phyloP scores from a whole-genome alignment of 495 filamentous ascomycete genomes.

The Elasticomyces elasticus region DNA sequence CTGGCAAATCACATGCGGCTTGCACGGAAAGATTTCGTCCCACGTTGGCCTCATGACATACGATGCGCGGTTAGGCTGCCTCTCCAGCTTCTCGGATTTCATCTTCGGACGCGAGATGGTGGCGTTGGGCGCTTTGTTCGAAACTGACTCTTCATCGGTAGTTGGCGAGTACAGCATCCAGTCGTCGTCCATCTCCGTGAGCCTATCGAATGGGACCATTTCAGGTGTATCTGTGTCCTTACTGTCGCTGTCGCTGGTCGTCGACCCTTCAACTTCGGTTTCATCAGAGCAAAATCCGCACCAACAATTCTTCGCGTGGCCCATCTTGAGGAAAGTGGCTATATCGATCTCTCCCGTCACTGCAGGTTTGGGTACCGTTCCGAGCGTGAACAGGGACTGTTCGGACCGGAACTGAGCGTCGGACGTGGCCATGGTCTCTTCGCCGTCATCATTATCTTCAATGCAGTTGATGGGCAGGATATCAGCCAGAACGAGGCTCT shows the following conservation, averaged over 20 bases:
- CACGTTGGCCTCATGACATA: no score
- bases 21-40: background rate
- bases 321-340: constrained; percentile 21
- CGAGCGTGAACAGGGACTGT: constrained; percentile 9
- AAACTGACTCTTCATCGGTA: background rate
- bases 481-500: background rate
- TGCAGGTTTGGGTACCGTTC: background rate
- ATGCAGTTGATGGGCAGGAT: constrained; percentile 3
- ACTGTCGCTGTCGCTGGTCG: background rate
- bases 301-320: constrained; percentile 24
- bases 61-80: no score
- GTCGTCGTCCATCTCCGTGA: constrained; percentile 1
- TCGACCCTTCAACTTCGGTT: background rate
- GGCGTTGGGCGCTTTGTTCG: background rate
- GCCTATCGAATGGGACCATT: background rate
- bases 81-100: no score
- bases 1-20: background rate
- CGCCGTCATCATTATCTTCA: background rate
- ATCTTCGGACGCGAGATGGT: background rate
- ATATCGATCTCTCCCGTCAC: constrained; percentile 11
- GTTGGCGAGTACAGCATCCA: constrained; percentile 1
- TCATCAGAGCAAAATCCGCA: constrained; percentile 12
- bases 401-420: constrained; percentile 12
- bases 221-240: background rate
- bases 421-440: background rate